Base-by-base conservation (phyloP, 768 basidiomycete species). In the Serendipita sp. region DNA sequence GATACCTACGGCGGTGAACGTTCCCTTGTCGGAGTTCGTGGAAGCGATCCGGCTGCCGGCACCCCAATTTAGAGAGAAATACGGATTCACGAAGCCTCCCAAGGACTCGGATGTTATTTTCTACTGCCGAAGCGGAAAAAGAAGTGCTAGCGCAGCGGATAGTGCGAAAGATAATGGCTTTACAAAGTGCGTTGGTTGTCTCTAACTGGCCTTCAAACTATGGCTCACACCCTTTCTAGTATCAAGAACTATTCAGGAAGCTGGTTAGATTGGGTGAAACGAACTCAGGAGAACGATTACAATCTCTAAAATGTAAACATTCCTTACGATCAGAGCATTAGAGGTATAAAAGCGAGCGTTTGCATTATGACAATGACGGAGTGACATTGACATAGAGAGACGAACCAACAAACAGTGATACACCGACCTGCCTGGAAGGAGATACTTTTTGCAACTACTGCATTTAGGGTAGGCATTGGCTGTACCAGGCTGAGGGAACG, bases 1-100 rank as follows among this genome's bases (percentile, higher is more conserved):
- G 71, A 95, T 97, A 65, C 94, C 94, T 3, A 91, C 90, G 24
- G 81, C 91, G 17, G 90, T 96, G 69, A 90, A 92, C 72, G 73
- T 97, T 20, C 93, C 94, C 3, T 80, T 97, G 42, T 85, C 87
- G 4, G 79, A 79, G n/a, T 79, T 97, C 42, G 75, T 81, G 33
- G 79, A 78, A 42, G 81, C 88, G 16, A 72, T 97, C 28, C 77
- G 82, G 66, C 71, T 88, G 42, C 70, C 70, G 16, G 69, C 76
- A n/a, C 75, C 75, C 17, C 76, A 74, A 14, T 92, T 91, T 74
- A 75, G 76, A 58, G 74, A 76, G 38, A 81, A 79, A 65, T 80
- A 82, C 66, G 85, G 88, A 2, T 93, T 88, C 69, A 77, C 83
- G 42, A 89, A 89, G 71, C 90, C 89, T 13, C 73, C 70, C 65